Base-by-base conservation (phyloP, 2,329 filamentous ascomycete species). In the Penicillium sp. region DNA sequence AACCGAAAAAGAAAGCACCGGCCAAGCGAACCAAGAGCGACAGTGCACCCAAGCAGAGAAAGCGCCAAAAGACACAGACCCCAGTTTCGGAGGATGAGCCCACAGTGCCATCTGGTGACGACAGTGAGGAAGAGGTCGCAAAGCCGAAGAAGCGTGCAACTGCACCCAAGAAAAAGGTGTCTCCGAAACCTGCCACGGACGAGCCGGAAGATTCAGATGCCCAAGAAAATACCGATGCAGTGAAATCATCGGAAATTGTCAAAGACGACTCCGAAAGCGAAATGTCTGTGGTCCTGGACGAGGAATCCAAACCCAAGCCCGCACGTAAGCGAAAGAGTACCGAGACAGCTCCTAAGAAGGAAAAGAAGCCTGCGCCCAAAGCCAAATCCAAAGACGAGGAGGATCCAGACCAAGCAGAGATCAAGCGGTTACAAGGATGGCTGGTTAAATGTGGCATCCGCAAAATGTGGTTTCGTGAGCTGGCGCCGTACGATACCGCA, bases 371-470 rank as follows among this genome's bases (percentile, higher is more conserved):
- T 7, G 54, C 68, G 16, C 61, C 72, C 0, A 75, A 77, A 66
- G 48, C 72, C 1, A 76, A 78, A 66, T 52, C 71, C 16, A 82
- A 81, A 19, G 80, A 81, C 57, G 67, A 77, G n/a, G 68, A 79
- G 9, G 80, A 87, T 19, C 84, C 88, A 0, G 84, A 92, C 58
- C 86, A 91, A 57, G 87, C 84, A 3, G 90, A 96, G 72, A 89
- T 97, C 71, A 98, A 96, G 74, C 89, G 87, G 49, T 81, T 98
- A 3, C 93, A 98, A 76, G 85, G 87, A 9, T 91, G 93, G 74
- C 83, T 99, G 7, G 78, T 88, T 46, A 96, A 97, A 75, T 99
- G 93, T 68, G 93, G 93, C 29, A 86, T 97, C 54, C 89, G 91
- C 52, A 98, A 97, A 72, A 84, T 97, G 59, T 99, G 95, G 93